Evolutionary conservation across 352 stramenopile genomes (phyloP), one percentile per base, ranked within the genome.

Genomic region (Saprolegnia diclina): DNA sequence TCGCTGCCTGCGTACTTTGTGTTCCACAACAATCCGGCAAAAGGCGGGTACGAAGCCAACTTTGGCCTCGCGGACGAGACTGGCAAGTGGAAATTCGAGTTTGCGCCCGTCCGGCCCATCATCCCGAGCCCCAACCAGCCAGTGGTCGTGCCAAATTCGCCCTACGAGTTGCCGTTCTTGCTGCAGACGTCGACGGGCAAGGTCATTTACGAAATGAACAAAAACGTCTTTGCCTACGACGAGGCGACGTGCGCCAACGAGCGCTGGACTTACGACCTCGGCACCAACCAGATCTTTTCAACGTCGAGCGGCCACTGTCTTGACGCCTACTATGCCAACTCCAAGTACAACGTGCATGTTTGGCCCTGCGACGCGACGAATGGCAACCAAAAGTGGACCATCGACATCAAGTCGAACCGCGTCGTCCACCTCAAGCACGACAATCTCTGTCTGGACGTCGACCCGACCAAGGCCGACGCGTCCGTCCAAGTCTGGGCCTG

Each of bases 351-450:
- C 40, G 78, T 90, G 38, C 82, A 89, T 73, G 76, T 78, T 22
- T 90, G 81, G 64, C 37, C 45, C 16, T 90, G 82, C 71, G 79
- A 87, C 24, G 61, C 73, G 5, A 62, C 55, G 11, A 82, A 90
- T 56, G 54, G 19, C 40, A 90, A 90, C 72, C 81, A 90, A 69
- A 73, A 76, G 37, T 89, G 82, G 82, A 77, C n/a, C 48, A 85
- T 80, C 54, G 73, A 88, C 67, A 64, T 65, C 14, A 62, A 64
- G 19, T 76, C 65, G 38, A 64, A 80, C 16, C 73, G 79, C 40
- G 7, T 90, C 52, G 75, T 76, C 56, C 79, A 90, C 71, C 53
- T 61, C 19, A 85, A 70, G 48, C 73, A 88, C 74, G n/a, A 16
- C 5, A 52, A 52, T 13, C 50, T 69, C 3, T 69, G 63, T 21